These are phyloP conservation scores for Isoetes taiwanensis DNA, from an alignment of 75 land plant species.

Conservation along the genomic window DNA sequence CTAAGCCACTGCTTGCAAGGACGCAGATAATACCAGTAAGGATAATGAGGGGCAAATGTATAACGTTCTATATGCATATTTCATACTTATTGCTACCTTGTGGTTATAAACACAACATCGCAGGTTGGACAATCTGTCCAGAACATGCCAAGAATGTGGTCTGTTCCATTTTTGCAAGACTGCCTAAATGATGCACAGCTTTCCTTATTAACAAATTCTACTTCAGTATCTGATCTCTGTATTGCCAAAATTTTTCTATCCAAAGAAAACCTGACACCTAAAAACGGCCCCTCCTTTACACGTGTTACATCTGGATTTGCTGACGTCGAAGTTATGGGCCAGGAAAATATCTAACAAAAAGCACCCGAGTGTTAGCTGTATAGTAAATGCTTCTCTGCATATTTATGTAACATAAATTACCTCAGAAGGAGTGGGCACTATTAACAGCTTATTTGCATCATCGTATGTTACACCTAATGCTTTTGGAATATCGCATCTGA, in stretches of 20 bases:
- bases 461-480: conserved; percentile 66
- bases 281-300: conserved; percentile 58
- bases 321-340: conserved; percentile 46
- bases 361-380: too few species aligned
- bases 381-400: too few species aligned
- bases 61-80: neutral
- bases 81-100: conserved; percentile 37
- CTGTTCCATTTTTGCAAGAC: conserved; percentile 51
- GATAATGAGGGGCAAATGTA: neutral
- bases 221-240: conserved; percentile 59
- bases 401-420: too few species aligned
- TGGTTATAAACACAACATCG: conserved; percentile 72
- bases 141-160: conserved; percentile 80
- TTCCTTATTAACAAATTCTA: conserved; percentile 66
- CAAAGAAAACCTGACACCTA: conserved; percentile 61
- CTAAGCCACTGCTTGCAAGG: conserved; percentile 57
- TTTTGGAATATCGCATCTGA: conserved; percentile 66
- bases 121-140: conserved; percentile 95
- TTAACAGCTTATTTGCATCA: conserved; percentile 74
- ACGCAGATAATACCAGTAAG: neutral
- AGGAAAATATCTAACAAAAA: conserved; percentile 82
- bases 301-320: conserved; percentile 38
- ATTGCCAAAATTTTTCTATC: conserved; percentile 68
- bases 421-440: conserved; percentile 64
- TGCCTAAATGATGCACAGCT: conserved; percentile 40